Evolutionary conservation across 768 basidiomycete genomes (phyloP), one percentile per base, ranked within the genome.

Genomic region (Collybia sordida): DNA sequence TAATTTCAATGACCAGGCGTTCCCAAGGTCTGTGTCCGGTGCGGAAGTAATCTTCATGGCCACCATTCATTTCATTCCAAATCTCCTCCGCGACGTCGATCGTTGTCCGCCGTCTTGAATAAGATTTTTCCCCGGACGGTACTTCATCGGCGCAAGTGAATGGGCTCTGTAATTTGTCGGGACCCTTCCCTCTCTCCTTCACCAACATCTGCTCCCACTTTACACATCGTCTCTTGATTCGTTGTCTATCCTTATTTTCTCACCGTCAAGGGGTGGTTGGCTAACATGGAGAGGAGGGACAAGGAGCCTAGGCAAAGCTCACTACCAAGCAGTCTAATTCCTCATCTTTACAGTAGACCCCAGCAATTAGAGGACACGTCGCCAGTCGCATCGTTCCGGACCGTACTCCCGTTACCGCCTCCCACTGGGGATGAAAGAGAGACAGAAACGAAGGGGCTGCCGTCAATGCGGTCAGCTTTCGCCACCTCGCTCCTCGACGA

Each of bases 261-360:
- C 42, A 45, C 51, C 42, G 51, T 47, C 55, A 50, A 54, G 48
- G 47, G 45, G 31, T 34, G 57, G 41, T 45, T 37, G 18, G 47
- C 37, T 42, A 52, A 48, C 27, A 65, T 56, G 47, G 64, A 64
- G 42, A 55, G 57, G 47, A 48, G 56, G 49, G 59, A 64, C 52
- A 55, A 55, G 44, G 54, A 60, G 44, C 49, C 40, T 40, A 59
- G 60, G 51, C 67, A 72, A 52, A 81, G 78, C 68, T 77, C 77
- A 24, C 72, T 83, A 15, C 81, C 81, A 31, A 69, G 67, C 52
- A 77, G 72, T 52, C 71, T 83, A 35, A 73, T 72, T 49, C 73
- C 74, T n/a, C 76, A 74, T 55, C 72, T 82, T 42, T 72, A 66
- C 56, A 64, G 53, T 45, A 55, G 70, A 6, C 75, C 75, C 5